Base-by-base conservation (phyloP, 2,329 filamentous ascomycete species). In the Botryotinia calthae region DNA sequence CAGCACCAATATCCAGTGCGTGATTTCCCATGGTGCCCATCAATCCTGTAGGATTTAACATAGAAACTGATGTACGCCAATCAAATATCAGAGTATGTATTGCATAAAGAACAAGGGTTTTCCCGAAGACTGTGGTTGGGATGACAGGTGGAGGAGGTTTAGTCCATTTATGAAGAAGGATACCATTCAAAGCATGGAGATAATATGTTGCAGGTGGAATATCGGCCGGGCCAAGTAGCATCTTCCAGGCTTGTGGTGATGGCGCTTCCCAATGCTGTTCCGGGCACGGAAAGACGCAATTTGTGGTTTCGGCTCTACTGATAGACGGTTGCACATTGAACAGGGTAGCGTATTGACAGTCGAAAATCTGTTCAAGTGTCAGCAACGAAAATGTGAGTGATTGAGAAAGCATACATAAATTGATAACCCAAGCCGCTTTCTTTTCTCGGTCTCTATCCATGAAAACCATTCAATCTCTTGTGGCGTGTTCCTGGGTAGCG, bases 271-370 rank as follows among this genome's bases (percentile, higher is more conserved):
- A 79, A 51, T 75, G 76, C 25, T 78, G 75, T 64, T 77, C 77
- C 7, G 76, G 62, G 46, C 78, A 79, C 4, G 78, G 77, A 40
- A 79, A 79, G 8, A 76, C 74, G 28, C 76, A 79, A 59, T 78
- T 79, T n/a, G 78, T 79, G 20, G 78, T 79, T 71, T 79, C 78
- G 18, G 78, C 77, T 73, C 79, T 79, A 65, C 73, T 75, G 44
- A 79, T 75, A 59, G 76, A 79, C n/a, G 77, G 77, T 46, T 79
- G 78, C 54, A 77, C 76, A 42, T 79, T 79, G 65, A 79, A 79
- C 7, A 79, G 71, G 0, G 78, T 75, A 59, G 78, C 77, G 59
- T 78, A 79, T 74, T 78, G 76, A 46, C 77, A 79, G 63, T 79
- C 78, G 58, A 75, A 78, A 40, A 79, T 78, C 78, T 79, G 40